Base-by-base conservation (phyloP, 1,284 basidiomycete genomes). In the Papiliotrema laurentii region DNA sequence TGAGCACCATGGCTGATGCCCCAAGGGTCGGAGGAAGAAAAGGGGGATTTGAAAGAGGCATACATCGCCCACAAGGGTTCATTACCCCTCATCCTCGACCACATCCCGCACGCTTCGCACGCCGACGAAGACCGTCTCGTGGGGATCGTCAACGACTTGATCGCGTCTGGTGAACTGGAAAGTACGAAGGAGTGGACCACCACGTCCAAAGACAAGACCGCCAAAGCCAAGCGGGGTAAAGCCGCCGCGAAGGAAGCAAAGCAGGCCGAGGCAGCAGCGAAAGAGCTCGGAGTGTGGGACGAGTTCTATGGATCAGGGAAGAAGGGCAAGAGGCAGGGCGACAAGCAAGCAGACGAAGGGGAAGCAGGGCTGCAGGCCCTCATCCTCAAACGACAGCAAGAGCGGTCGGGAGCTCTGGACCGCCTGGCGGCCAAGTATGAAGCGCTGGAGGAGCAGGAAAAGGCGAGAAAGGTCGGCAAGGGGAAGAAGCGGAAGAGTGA, bases 201-300 rank as follows among this genome's bases (percentile, higher is more conserved):
- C 37, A 76, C 77, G 43, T 82, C 81, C 50, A 79, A 80, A 34
- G 89, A 96, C 68, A 81, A 84, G 67, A 88, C 86, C 68, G 83
- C 84, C 2, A 82, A 80, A 54, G 78, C 84, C 52, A 80, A 83
- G 22, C 80, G 91, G 39, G 79, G 79, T 74, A 87, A 86, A 69
- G 81, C 83, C 61, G 81, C 84, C 1, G 79, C 82, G 55, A 84
- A 83, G 66, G 89, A 93, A 71, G 88, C 89, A 0, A 75, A 77
- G 45, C 89, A 94, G 63, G 92, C 92, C 1, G 92, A 96, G 68
- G 77, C 81, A 39, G 74, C 86, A 21, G 91, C 92, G 1, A 88
- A 84, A 61, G 89, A 92, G 60, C 75, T 97, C 16, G 92, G 90
- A 11, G 87, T 96, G 7, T 92, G 89, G 86, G 91, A 96, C 51